Evolutionary conservation across 2,329 filamentous ascomycete genomes (phyloP).

Genomic region (Colletotrichum sojae): DNA sequence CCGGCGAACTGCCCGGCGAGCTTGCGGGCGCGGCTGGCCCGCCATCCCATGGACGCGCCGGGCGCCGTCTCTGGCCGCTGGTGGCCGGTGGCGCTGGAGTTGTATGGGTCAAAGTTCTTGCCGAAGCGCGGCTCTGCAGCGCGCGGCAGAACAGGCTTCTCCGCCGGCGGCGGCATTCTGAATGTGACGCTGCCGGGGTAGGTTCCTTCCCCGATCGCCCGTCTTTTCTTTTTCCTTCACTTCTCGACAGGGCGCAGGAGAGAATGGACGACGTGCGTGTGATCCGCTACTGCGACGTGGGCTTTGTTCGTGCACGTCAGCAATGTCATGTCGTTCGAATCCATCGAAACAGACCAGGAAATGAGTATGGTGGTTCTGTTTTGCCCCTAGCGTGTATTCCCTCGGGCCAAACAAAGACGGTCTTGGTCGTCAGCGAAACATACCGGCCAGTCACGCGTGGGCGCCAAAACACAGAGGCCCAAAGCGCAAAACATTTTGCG

Average conservation of each 20-base stretch:
- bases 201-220: not conserved
- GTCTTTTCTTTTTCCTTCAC: not conserved
- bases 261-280: not conserved
- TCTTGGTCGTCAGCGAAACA: conserved; percentile 1
- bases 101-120: conserved; percentile 76
- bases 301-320: conserved; percentile 17
- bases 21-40: conserved; percentile 77
- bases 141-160: conserved; percentile 44
- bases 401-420: conserved; percentile 21
- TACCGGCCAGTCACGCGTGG: conserved; percentile 26
- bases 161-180: conserved; percentile 21
- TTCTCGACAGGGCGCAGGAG: not conserved
- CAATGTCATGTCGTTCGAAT: conserved; percentile 2
- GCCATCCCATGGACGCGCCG: conserved; percentile 74
- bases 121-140: conserved; percentile 59
- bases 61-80: conserved; percentile 80
- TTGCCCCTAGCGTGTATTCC: conserved; percentile 1
- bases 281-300: not conserved
- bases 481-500: conserved; percentile 24
- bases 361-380: not conserved
- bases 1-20: conserved; percentile 77
- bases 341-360: not conserved
- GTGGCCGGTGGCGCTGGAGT: conserved; percentile 82
- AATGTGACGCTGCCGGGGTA: not conserved
- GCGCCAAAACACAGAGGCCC: conserved; percentile 12